A percentile compares a stretch with the other conserved stretches of the same genome.
These are phyloP conservation scores for Lipomyces yamadae DNA, from an alignment of 805 yeast species.

Conservation along the genomic window DNA sequence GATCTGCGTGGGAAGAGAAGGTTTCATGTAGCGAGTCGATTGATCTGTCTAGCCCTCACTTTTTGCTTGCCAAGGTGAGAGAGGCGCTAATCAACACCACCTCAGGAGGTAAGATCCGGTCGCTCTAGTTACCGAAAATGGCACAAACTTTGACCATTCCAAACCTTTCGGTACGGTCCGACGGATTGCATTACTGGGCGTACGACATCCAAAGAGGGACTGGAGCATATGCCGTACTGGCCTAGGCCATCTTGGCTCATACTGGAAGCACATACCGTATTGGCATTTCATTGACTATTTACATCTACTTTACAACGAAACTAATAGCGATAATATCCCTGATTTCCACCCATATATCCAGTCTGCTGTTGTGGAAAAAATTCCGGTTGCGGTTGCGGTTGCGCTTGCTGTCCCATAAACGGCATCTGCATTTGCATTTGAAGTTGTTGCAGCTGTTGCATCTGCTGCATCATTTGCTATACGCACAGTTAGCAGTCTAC, in stretches of 20 bases:
- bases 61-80: too few species aligned
- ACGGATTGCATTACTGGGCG: neutral
- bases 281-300: neutral
- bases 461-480: slow-evolving; percentile 35
- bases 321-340: slow-evolving; percentile 11
- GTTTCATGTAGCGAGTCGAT: too few species aligned
- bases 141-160: too few species aligned
- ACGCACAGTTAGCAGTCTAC: neutral
- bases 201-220: too few species aligned
- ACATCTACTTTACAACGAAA: neutral
- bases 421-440: slow-evolving; percentile 33
- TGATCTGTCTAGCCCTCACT: too few species aligned
- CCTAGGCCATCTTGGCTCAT: too few species aligned
- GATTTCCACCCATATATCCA: slow-evolving; percentile 7
- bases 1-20: neutral
- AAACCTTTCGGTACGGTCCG: neutral
- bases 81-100: too few species aligned
- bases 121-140: too few species aligned
- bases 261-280: too few species aligned
- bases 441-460: slow-evolving; percentile 20
- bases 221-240: too few species aligned
- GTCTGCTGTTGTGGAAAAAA: slow-evolving; percentile 20
- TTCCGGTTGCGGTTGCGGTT: slow-evolving; percentile 7
- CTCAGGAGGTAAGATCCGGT: too few species aligned
- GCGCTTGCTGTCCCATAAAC: slow-evolving; percentile 21